Base-by-base conservation (phyloP, 2,329 filamentous ascomycete species). In the Exophiala oligosperma region DNA sequence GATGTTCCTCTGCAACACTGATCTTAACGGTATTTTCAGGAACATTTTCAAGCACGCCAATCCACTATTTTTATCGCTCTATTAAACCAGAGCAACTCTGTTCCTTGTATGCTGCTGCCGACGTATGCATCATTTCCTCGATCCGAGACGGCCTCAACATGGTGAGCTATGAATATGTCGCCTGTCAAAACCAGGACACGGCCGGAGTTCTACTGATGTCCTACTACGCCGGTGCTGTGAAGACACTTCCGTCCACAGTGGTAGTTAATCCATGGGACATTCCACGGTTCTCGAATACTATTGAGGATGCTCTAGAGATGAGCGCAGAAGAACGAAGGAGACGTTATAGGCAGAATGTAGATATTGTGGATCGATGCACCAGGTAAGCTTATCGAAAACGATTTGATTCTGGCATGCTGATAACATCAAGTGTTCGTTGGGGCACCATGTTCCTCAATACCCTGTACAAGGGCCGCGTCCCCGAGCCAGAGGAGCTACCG, bases 121-220 rank as follows among this genome's bases (percentile, higher is more conserved):
- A 96, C 70, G 89, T 90, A 49, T 96, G 92, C 70, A 81, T 97
- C 4, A 91, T 95, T 41, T 93, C 89, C 2, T 96, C 90, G 0
- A 96, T 89, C 4, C 87, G 93, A 44, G 93, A 97, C 70, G 93
- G 93, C 69, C 97, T 97, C 92, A 97, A 97, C 73, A 83, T 97
- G 12, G 93, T 97, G 21, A 93, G 91, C 0, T 97, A 96, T 74
- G 93, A 97, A 75, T 97, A 97, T 76, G 94, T 97, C 61, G 92
- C 92, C 14, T 92, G 90, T 23, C 93, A 97, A 72, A 84, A 88
- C 66, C 84, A 93, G 68, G 85, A 89, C 54, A 90, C 96, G 70
- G 46, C 46, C 26, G 93, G 93, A 48, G 89, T 92, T 52, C 90
- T 97, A 83, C 91, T 97, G 53, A 83, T 97, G 38, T 96, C 92